Base-by-base conservation (phyloP, 305 asterid genomes). In the Rubia peregrina region DNA sequence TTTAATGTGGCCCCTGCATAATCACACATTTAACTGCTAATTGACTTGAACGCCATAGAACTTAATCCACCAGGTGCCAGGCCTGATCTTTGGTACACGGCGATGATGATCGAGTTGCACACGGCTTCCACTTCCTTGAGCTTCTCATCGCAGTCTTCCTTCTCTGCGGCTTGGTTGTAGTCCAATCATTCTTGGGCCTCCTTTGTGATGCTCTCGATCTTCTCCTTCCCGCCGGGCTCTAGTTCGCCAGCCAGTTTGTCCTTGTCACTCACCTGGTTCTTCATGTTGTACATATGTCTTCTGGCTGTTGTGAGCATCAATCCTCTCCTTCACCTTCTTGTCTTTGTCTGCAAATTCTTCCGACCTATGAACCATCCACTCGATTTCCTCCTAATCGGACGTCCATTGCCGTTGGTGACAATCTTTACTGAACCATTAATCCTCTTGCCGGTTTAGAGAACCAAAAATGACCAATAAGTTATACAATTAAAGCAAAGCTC, bases 361-460 rank as follows among this genome's bases (percentile, higher is more conserved):
- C 56, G 86, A 86, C 49, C 82, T 85, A 2, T 78, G 86, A 64
- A 84, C 86, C 86, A 84, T 84, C 22, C 85, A 78, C 1, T 84
- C 88, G 19, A 84, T 84, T 74, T 84, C 88, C 67, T 84, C 88
- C 64, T 80, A 85, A 82, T 84, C 78, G 82, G 69, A 1, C 86
- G 84, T 17, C 88, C 88, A 68, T 84, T 84, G 74, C 82, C 88
- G 10, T 84, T 84, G 49, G 86, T 76, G 73, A 84, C 82, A 41
- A 84, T 84, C 83, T 84, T 84, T 73, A 82, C 88, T n/a, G 88
- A n/a, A n/a, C n/a, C n/a, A n/a, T n/a, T n/a, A n/a, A n/a, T 7
- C n/a, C 10, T 10, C 53, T 2, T 17, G 9, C 12, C 33, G 11
- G 7, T 21, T 49, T 0, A 16, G 56, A 49, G 56, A 49, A 16